Evolutionary conservation across 2,329 filamentous ascomycete species (phyloP).

Genomic region (Cladosporium sp.): DNA sequence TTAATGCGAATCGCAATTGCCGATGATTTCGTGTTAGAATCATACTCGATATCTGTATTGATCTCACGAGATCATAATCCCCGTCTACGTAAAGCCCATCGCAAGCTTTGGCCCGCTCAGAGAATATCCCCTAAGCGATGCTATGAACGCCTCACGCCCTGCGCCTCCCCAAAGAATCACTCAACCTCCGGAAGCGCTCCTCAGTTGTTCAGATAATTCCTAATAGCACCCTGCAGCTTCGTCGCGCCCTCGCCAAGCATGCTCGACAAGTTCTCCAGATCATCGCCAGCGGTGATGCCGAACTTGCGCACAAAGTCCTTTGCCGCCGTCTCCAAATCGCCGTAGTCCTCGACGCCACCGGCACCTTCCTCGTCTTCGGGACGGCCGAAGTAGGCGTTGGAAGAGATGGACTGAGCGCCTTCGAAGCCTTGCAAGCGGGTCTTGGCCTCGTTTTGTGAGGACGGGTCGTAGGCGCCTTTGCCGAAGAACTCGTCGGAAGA

Average conservation of each 20-base stretch:
- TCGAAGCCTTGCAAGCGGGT: conserved; percentile 87
- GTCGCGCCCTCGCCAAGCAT: conserved; percentile 83
- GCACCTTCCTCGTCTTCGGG: conserved; percentile 66
- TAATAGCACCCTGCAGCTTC: conserved; percentile 70
- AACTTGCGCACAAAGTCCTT: conserved; percentile 96
- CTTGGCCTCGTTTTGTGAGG: conserved; percentile 82
- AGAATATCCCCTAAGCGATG: background rate
- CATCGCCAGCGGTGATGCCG: conserved; percentile 92
- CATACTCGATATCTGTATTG: background rate
- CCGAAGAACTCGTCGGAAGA: conserved; percentile 98
- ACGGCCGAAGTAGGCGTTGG: conserved; percentile 95
- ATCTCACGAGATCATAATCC: background rate
- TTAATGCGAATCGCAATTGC: background rate
- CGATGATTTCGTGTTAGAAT: background rate
- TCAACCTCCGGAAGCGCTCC: background rate
- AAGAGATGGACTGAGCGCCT: conserved; percentile 87
- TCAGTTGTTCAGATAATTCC: conserved; percentile 38
- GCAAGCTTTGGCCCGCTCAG: background rate
- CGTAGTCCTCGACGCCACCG: conserved; percentile 70
- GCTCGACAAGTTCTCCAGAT: conserved; percentile 85
- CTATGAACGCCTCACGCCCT: conserved; percentile 2
- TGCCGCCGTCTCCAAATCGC: conserved; percentile 87
- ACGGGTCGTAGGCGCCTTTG: conserved; percentile 81
- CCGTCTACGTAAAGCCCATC: background rate
- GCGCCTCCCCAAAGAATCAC: background rate